Base-by-base conservation (phyloP, 257 asterid species). In the Solanum megistacrolobum region DNA sequence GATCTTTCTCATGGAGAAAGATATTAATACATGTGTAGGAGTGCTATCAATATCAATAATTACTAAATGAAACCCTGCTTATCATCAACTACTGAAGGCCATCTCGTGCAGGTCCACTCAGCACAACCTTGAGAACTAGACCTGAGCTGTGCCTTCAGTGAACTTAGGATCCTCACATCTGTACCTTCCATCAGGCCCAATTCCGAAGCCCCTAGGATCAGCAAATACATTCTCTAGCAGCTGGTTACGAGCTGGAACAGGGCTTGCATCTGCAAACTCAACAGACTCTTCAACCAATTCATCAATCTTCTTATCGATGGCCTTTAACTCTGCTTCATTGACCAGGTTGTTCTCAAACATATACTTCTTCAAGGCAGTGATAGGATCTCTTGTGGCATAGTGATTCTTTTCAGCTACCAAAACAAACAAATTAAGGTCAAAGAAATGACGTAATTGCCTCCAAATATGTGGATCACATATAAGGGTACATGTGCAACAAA, bases 101-200 rank as follows among this genome's bases (percentile, higher is more conserved):
- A 83, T 60, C 81, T 71, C 66, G 74, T 58, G 87, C 89, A 68
- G 74, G 74, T 65, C 90, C 43, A 86, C 18, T 46, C 11, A 58
- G 66, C 72, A 65, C 69, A 72, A 86, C 62, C 29, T 55, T 74
- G 75, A 74, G 16, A 55, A 78, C 90, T 92, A 95, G 87, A 96
- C 97, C 90, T 93, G 99, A 43, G 98, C 98, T 86, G 98, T 95
- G 89, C 99, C 99, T 89, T 97, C 93, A 5, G 99, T 97, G 90
- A 97, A 97, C 91, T 97, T 95, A 62, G 99, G 99, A 84, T 97
- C 98, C 95, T 95, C 98, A 74, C 99, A 97, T 92, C 98, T 93
- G 95, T 97, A 97, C 92, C 90, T 94, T 21, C 99, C 99, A 87
- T 95, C 98, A 14, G 99, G 98, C 79, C 98, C 98, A 71, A 95